These are phyloP conservation scores for Chaetoceros tenuissimus DNA, from an alignment of 108 stramenopile species.

Conservation along the genomic window DNA sequence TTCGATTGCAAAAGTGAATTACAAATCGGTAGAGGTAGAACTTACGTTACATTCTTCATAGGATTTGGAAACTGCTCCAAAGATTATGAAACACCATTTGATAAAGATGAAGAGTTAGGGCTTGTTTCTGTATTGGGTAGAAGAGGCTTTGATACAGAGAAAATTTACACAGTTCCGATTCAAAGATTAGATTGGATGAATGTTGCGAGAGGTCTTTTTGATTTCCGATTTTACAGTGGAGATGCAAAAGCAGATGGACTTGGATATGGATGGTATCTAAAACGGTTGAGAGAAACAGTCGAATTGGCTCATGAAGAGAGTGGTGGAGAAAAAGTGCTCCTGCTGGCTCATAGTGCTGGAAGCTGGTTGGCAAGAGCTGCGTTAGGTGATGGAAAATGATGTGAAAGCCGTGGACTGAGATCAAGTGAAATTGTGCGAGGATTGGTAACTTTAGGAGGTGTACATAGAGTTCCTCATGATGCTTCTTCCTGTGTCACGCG, in stretches of 20 bases:
- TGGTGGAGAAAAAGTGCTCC: slow-evolving; percentile 31
- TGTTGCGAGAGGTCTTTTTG: slow-evolving; percentile 64
- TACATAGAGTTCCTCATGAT: slow-evolving; percentile 54
- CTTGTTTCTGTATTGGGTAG: slow-evolving; percentile 33
- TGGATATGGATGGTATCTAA: slow-evolving; percentile 82
- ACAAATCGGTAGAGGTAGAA: too few relatives aligned
- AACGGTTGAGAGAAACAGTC: slow-evolving; percentile 44
- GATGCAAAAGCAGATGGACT: slow-evolving; percentile 45
- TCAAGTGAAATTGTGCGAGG: too few relatives aligned
- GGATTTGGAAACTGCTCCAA: slow-evolving; percentile 80
- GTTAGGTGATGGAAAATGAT: too few relatives aligned
- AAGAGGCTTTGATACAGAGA: slow-evolving; percentile 41
- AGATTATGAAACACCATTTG: slow-evolving; percentile 64
- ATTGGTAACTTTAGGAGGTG: slow-evolving; percentile 69
- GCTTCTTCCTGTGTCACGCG: slow-evolving; percentile 52
- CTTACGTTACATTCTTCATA: too few relatives aligned
- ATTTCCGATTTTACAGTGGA: slow-evolving; percentile 63
- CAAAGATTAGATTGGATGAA: slow-evolving; percentile 76
- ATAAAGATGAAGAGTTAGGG: too few relatives aligned
- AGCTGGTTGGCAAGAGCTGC: slow-evolving; percentile 89
- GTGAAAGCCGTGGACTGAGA: too few relatives aligned
- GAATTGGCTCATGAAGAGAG: slow-evolving; percentile 23
- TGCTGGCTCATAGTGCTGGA: slow-evolving; percentile 81
- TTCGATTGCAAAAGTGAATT: too few relatives aligned
- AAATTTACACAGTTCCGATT: slow-evolving; percentile 59